Evolutionary conservation across 768 basidiomycete genomes (phyloP).

Genomic region (Peribolospora kevripleyi): DNA sequence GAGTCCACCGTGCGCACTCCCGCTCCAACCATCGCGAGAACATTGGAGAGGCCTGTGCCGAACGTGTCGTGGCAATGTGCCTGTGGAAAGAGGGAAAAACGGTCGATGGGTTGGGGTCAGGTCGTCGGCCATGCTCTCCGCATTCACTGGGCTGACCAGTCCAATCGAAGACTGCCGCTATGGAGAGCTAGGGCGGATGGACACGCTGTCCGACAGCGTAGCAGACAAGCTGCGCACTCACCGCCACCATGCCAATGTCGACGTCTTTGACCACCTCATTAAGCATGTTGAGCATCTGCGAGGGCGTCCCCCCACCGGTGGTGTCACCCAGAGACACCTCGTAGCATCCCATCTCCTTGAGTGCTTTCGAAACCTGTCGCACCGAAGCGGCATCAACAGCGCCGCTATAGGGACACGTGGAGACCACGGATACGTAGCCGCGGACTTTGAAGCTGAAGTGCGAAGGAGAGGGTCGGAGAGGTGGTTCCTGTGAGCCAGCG

Average conservation of each 20-base stretch:
- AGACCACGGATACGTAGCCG: slow-evolving; percentile 55
- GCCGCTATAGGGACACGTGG: slow-evolving; percentile 72
- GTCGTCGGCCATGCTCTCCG: no score
- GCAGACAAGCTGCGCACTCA: slow-evolving; percentile 15
- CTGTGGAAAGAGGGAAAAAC: neutral
- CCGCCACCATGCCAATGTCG: slow-evolving; percentile 45
- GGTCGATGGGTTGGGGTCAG: no score
- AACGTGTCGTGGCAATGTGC: slow-evolving; percentile 70
- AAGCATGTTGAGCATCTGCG: slow-evolving; percentile 40
- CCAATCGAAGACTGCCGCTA: no score
- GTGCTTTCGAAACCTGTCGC: slow-evolving; percentile 39
- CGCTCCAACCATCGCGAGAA: slow-evolving; percentile 12
- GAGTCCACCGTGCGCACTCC: slow-evolving; percentile 61
- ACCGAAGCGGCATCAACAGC: slow-evolving; percentile 39
- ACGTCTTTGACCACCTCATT: slow-evolving; percentile 40
- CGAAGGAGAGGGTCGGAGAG: neutral
- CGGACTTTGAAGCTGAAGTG: slow-evolving; percentile 16
- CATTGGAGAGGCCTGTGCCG: slow-evolving; percentile 34
- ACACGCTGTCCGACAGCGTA: neutral
- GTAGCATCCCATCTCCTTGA: slow-evolving; percentile 79
- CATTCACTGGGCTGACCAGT: no score
- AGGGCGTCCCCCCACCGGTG: slow-evolving; percentile 59
- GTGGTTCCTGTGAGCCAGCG: neutral
- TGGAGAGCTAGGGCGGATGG: no score
- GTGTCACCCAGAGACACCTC: slow-evolving; percentile 66